Conservation (phyloP, 139 green algal species). For the Haematococcus sp. region DNA sequence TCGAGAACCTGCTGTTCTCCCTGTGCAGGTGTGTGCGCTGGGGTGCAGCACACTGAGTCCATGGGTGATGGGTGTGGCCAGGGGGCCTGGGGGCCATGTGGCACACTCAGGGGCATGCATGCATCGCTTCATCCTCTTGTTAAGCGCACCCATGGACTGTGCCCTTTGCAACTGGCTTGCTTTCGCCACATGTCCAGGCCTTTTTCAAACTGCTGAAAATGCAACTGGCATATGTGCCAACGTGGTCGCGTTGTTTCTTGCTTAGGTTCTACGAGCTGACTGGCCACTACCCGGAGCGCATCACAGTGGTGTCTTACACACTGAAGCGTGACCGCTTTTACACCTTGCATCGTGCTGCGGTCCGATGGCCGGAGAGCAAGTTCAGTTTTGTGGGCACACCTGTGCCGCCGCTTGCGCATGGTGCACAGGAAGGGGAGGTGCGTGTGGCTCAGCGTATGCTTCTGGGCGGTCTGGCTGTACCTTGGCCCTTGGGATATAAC, state of each 20-base stretch:
- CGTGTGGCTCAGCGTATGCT: neutral
- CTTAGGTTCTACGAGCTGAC: conserved; percentile 54
- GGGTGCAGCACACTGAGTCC: too few relatives aligned
- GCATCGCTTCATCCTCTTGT: too few relatives aligned
- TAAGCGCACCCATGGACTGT: too few relatives aligned
- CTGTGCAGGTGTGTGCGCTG: conserved; percentile 59
- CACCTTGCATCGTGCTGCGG: conserved; percentile 69
- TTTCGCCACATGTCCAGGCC: too few relatives aligned
- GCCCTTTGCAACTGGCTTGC: too few relatives aligned
- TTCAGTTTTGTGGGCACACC: conserved; percentile 83
- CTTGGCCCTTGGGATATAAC: neutral
- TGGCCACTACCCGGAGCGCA: conserved; percentile 69
- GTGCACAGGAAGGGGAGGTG: conserved; percentile 30
- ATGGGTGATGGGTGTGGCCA: too few relatives aligned
- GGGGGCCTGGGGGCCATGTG: too few relatives aligned
- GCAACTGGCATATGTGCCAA: too few relatives aligned
- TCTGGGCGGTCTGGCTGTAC: neutral
- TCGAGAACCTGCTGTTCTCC: conserved; percentile 93
- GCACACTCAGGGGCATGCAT: too few relatives aligned
- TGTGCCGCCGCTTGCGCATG: conserved; percentile 35
- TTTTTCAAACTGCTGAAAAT: too few relatives aligned
- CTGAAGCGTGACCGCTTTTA: conserved; percentile 82
- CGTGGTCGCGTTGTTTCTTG: neutral
- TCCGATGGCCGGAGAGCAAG: conserved; percentile 57
- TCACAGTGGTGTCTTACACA: conserved; percentile 88